Conservation (phyloP, 495 filamentous ascomycete genomes). For the Neurospora sp. region DNA sequence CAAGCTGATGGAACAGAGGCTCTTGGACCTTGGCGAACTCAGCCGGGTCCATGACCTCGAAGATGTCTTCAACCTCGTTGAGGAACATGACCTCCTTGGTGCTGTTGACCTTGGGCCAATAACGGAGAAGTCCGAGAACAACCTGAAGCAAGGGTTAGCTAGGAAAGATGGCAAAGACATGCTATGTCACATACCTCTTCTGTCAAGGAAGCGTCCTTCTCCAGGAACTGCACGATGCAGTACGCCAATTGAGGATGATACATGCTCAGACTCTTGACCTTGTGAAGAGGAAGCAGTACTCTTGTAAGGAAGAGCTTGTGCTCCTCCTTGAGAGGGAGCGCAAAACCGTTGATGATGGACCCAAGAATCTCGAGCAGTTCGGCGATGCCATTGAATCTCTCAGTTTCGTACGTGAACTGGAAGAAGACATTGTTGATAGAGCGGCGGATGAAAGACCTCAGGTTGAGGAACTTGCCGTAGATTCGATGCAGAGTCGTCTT, state of each 20-base stretch:
- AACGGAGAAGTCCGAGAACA: slow-evolving; percentile 86
- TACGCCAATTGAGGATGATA: slow-evolving; percentile 98
- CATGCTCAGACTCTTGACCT: slow-evolving; percentile 99
- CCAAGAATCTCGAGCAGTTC: slow-evolving; percentile 94
- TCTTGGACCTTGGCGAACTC: slow-evolving; percentile 99
- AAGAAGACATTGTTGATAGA: slow-evolving; percentile 99
- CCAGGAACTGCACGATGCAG: slow-evolving; percentile 97
- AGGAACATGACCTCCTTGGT: slow-evolving; percentile 99
- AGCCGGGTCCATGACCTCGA: slow-evolving; percentile 98
- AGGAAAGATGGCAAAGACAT: not conserved
- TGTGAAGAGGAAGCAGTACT: slow-evolving; percentile 88
- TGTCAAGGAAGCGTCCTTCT: slow-evolving; percentile 94
- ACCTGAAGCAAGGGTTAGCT: slow-evolving; percentile 45
- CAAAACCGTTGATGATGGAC: slow-evolving; percentile 99
- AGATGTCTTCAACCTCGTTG: slow-evolving; percentile 99
- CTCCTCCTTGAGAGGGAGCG: slow-evolving; percentile 93
- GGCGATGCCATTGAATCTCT: slow-evolving; percentile 96
- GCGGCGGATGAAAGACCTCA: slow-evolving; percentile 91
- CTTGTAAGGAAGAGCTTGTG: slow-evolving; percentile 97
- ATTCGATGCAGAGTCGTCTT: slow-evolving; percentile 98
- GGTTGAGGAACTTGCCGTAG: slow-evolving; percentile 97
- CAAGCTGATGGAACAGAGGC: slow-evolving; percentile 90
- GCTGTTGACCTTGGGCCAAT: slow-evolving; percentile 99
- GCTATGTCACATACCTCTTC: slow-evolving; percentile 61
- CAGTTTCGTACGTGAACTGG: slow-evolving; percentile 98